Evolutionary conservation across 352 stramenopile genomes (phyloP).

Genomic region (Phytophthora megakarya): DNA sequence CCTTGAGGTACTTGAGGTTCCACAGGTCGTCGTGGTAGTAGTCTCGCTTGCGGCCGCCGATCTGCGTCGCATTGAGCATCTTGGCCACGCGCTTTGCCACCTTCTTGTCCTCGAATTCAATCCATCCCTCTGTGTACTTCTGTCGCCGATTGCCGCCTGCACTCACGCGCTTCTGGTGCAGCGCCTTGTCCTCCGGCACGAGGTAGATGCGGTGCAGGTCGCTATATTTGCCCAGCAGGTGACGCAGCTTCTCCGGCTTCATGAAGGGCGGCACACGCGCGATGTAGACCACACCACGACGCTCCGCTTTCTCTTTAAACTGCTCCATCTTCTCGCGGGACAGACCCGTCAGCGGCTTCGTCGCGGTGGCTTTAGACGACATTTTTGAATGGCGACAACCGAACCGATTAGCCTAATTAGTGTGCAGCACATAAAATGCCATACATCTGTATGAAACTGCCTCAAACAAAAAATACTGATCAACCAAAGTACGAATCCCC

Average conservation of each 20-base stretch:
- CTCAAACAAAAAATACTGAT: too few species aligned
- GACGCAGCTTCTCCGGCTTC: conserved; percentile 96
- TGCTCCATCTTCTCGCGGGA: conserved; percentile 53
- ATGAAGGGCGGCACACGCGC: conserved; percentile 96
- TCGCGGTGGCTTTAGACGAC: conserved; percentile 1
- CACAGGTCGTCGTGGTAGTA: conserved; percentile 99
- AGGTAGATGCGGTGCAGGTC: conserved; percentile 96
- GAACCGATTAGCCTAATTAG: too few species aligned
- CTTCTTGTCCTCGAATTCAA: conserved; percentile 98
- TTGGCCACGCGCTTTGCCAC: conserved; percentile 93
- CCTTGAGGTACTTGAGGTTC: conserved; percentile 99
- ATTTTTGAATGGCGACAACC: conserved; percentile 25
- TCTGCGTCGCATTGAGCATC: conserved; percentile 93
- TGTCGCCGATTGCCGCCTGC: conserved; percentile 88
- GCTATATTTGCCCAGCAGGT: conserved; percentile 92
- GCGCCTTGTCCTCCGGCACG: conserved; percentile 94
- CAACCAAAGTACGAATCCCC: too few species aligned
- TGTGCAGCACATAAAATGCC: too few species aligned
- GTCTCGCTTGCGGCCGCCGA: conserved; percentile 93
- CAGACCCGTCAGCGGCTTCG: conserved; percentile 38
- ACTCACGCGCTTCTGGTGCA: conserved; percentile 91
- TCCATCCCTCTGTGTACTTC: conserved; percentile 97
- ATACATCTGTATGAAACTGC: too few species aligned
- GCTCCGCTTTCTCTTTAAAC: conserved; percentile 58
- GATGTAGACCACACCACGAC: conserved; percentile 90